These are phyloP conservation scores for Kappamyces sp. DNA, from an alignment of 192 early-diverging fungal genomes.

Conservation along the genomic window DNA sequence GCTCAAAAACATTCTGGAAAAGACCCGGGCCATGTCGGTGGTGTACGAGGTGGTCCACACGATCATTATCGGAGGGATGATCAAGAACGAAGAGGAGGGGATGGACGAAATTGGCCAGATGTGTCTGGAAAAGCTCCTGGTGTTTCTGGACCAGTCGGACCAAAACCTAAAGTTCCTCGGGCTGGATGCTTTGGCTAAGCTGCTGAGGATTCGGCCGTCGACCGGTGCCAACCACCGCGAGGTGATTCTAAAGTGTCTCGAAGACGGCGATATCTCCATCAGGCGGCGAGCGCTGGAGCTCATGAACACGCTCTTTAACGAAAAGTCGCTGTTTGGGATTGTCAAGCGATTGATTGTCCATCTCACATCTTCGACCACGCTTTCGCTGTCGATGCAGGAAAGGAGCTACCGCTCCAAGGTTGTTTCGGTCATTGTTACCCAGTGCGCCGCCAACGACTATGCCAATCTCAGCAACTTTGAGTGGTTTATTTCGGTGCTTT, in stretches of 20 bases:
- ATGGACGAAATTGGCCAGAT: constrained; percentile 62
- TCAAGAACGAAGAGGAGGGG: constrained; percentile 43
- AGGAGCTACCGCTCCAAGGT: constrained; percentile 66
- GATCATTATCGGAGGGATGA: constrained; percentile 82
- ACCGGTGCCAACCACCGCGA: constrained; percentile 76
- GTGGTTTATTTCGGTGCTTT: constrained; percentile 86
- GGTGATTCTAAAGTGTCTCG: constrained; percentile 79
- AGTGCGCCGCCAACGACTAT: constrained; percentile 82
- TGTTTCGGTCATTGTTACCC: constrained; percentile 71
- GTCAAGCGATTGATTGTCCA: constrained; percentile 80
- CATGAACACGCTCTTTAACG: constrained; percentile 69
- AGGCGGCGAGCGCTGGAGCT: constrained; percentile 82
- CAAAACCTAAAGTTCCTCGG: constrained; percentile 95
- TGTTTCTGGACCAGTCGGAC: constrained; percentile 79
- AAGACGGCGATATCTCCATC: constrained; percentile 88
- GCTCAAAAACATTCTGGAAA: constrained; percentile 76
- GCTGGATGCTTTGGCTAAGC: constrained; percentile 73
- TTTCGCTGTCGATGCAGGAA: constrained; percentile 27
- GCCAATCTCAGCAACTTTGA: constrained; percentile 84
- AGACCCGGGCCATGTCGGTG: constrained; percentile 89
- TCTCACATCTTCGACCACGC: constrained; percentile 38
- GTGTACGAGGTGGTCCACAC: constrained; percentile 98
- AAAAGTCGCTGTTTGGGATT: constrained; percentile 63
- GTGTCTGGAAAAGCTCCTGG: constrained; percentile 74
- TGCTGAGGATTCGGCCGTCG: constrained; percentile 78